These are phyloP conservation scores for Globisporangium cylindrosporum DNA, from an alignment of 352 stramenopile genomes.

Conservation along the genomic window DNA sequence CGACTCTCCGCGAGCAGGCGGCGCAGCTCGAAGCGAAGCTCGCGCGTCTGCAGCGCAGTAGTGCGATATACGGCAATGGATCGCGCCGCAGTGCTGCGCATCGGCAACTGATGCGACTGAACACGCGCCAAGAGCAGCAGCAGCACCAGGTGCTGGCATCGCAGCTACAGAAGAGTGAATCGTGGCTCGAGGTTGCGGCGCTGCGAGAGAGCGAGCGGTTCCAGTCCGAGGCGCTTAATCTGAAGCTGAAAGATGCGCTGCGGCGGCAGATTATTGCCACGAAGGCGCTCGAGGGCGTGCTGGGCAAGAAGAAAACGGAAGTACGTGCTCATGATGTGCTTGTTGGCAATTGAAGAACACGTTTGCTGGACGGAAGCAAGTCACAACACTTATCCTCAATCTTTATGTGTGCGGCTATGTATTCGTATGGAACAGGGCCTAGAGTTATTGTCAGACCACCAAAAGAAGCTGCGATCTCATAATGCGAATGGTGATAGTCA, in stretches of 20 bases:
- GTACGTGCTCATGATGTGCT: background rate
- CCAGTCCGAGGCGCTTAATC: constrained; percentile 5
- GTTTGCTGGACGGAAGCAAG: background rate
- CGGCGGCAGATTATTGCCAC: background rate
- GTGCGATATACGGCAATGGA: too few relatives aligned
- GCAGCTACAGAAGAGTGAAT: background rate
- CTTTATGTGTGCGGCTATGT: too few relatives aligned
- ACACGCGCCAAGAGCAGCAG: background rate
- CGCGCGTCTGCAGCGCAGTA: too few relatives aligned
- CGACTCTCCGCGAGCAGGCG: background rate
- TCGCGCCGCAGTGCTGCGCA: too few relatives aligned
- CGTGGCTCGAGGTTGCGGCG: constrained; percentile 6
- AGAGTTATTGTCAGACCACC: background rate
- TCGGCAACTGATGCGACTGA: too few relatives aligned
- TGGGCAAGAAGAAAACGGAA: background rate
- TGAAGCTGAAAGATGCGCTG: constrained; percentile 6
- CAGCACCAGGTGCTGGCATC: background rate
- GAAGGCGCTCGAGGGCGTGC: background rate
- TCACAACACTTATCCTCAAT: too few relatives aligned
- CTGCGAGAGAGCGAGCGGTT: background rate
- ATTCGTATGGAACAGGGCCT: background rate
- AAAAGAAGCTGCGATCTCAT: background rate
- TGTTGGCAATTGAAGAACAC: background rate
- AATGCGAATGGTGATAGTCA: too few relatives aligned
- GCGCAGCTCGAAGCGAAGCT: background rate